These are phyloP conservation scores for Arachis hypogaea DNA, from an alignment of 306 rosid genomes.

Conservation along the genomic window DNA sequence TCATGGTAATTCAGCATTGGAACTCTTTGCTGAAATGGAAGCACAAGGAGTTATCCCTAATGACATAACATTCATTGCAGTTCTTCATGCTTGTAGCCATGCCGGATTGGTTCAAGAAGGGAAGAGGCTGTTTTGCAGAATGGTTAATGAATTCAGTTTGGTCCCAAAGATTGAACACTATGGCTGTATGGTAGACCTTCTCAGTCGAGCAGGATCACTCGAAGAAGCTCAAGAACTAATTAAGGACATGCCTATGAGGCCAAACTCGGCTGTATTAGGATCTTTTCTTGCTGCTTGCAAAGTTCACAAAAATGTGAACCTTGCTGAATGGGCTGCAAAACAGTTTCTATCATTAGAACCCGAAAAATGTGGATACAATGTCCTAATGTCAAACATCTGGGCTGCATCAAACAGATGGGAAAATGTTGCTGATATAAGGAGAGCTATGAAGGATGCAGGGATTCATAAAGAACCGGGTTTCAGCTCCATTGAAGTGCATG, in stretches of 20 bases:
- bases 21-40: conserved; percentile 57
- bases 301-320: conserved; percentile 47
- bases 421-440: conserved; percentile 57
- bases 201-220: conserved; percentile 64
- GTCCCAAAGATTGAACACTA: conserved; percentile 67
- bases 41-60: conserved; percentile 49
- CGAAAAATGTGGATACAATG: conserved; percentile 53
- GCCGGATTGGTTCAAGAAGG: conserved; percentile 62
- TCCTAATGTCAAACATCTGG: conserved; percentile 71
- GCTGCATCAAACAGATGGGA: conserved; percentile 65
- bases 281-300: conserved; percentile 70
- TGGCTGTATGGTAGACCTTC: conserved; percentile 74
- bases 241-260: conserved; percentile 60
- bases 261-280: conserved; percentile 60
- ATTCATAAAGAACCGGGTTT: conserved; percentile 66
- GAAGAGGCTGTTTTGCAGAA: conserved; percentile 49
- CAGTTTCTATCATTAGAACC: conserved; percentile 63
- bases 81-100: conserved; percentile 73
- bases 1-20: conserved; percentile 53
- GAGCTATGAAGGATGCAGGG: conserved; percentile 50
- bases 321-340: conserved; percentile 65
- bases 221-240: conserved; percentile 54
- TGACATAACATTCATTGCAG: conserved; percentile 54
- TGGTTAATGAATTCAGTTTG: conserved; percentile 50
- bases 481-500: conserved; percentile 63